Conservation (phyloP, 2,329 filamentous ascomycete species). For the Iodosphaeria phyllophila region DNA sequence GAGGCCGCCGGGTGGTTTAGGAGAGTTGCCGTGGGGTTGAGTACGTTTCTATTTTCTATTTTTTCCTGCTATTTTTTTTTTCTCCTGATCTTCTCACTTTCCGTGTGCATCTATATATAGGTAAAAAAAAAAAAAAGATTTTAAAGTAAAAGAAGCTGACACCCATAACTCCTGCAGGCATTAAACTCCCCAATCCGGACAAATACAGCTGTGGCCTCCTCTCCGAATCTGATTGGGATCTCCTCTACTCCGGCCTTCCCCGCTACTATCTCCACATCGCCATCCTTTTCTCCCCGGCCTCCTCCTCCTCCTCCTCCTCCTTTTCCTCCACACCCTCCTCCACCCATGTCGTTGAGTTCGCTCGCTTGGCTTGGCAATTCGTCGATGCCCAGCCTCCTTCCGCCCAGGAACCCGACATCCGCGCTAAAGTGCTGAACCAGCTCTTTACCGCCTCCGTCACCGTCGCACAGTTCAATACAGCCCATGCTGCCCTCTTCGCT, state of each 20-base stretch:
- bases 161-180: too few relatives aligned
- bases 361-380: slow-evolving; percentile 55
- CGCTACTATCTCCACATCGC: slow-evolving; percentile 80
- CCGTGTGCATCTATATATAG: too few relatives aligned
- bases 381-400: slow-evolving; percentile 16
- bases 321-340: too few relatives aligned
- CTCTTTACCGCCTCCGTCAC: slow-evolving; percentile 70
- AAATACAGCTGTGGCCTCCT: slow-evolving; percentile 48
- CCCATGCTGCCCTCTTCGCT: slow-evolving; percentile 59
- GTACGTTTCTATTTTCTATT: slow-evolving; percentile 31
- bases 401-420: slow-evolving; percentile 22
- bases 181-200: slow-evolving; percentile 22
- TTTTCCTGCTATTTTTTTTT: not conserved
- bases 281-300: too few relatives aligned
- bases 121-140: too few relatives aligned
- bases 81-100: slow-evolving; percentile 9
- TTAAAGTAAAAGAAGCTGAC: too few relatives aligned
- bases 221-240: slow-evolving; percentile 53
- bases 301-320: too few relatives aligned
- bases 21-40: slow-evolving; percentile 65
- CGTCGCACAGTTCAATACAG: slow-evolving; percentile 63
- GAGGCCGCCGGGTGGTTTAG: slow-evolving; percentile 61
- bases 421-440: slow-evolving; percentile 59
- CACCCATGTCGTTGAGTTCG: slow-evolving; percentile 77
- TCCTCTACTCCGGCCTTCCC: slow-evolving; percentile 53